phyloP scores from a whole-genome alignment of 1,284 basidiomycete genomes.

The Cryptococcus sp. region DNA sequence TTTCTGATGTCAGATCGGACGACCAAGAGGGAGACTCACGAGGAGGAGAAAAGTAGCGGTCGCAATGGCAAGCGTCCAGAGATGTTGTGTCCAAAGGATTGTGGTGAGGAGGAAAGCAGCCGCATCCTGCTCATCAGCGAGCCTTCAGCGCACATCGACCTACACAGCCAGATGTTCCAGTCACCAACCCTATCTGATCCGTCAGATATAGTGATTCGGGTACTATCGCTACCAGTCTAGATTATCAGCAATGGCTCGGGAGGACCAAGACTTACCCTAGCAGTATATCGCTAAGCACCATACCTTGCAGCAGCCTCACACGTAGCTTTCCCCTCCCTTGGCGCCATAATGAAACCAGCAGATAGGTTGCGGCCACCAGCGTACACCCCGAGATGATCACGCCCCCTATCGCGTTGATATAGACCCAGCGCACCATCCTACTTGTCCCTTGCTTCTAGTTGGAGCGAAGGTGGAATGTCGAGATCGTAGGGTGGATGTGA shows the following conservation, averaged over 20 bases:
- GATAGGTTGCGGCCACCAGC: conserved; percentile 25
- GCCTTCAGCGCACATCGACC: conserved; percentile 9
- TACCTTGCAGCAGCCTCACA: conserved; percentile 36
- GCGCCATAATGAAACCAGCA: conserved; percentile 18
- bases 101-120: conserved; percentile 31
- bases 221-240: conserved; percentile 25
- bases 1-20: conserved; percentile 19
- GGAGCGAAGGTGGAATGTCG: no score
- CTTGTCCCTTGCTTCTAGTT: no score
- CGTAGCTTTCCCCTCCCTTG: conserved; percentile 38
- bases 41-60: conserved; percentile 38
- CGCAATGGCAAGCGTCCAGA: conserved; percentile 40
- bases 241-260: neutral
- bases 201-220: conserved; percentile 23
- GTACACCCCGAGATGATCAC: conserved; percentile 30
- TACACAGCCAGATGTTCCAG: conserved; percentile 28
- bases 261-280: conserved; percentile 29
- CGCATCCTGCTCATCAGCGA: conserved; percentile 18
- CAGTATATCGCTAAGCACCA: conserved; percentile 37
- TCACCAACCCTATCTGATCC: conserved; percentile 11
- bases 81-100: conserved; percentile 38
- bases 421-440: neutral
- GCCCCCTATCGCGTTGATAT: conserved; percentile 29
- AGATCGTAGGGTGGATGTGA: no score
- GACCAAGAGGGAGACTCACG: conserved; percentile 16